Evolutionary conservation across 23 red algal genomes (phyloP).

Genomic region (Gracilaria domingensis): DNA sequence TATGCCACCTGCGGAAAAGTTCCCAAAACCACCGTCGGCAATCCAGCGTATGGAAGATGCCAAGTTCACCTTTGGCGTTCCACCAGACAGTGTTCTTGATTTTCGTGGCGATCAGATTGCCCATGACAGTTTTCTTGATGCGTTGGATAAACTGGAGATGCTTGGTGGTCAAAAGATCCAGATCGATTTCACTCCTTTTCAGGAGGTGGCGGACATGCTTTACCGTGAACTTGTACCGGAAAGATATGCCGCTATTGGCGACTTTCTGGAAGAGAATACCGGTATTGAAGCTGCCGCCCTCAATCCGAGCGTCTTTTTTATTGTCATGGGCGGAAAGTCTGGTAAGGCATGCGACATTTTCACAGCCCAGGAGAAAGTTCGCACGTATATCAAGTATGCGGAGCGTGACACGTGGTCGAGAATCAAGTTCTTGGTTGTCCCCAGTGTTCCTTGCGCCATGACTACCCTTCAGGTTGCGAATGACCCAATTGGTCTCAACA

Average conservation of each 20-base stretch:
- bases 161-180: constrained; percentile 29
- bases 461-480: constrained; percentile 27
- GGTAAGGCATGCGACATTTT: constrained; percentile 34
- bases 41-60: neutral
- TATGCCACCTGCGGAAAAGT: neutral
- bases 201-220: constrained; percentile 52
- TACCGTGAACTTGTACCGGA: constrained; percentile 68
- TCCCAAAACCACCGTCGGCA: neutral
- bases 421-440: constrained; percentile 58
- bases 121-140: constrained; percentile 27
- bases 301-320: constrained; percentile 45
- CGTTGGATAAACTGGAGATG: constrained; percentile 29
- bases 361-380: constrained; percentile 6
- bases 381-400: neutral
- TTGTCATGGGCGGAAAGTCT: constrained; percentile 33
- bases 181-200: constrained; percentile 45
- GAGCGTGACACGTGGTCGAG: constrained; percentile 43
- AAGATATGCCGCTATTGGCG: constrained; percentile 48
- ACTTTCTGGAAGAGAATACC: constrained; percentile 38
- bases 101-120: constrained; percentile 59
- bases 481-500: constrained; percentile 51
- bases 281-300: constrained; percentile 16
- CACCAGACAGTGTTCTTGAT: constrained; percentile 4
- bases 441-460: constrained; percentile 53
- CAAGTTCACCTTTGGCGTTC: constrained; percentile 62